phyloP scores from a whole-genome alignment of 1,284 basidiomycete species.

The Somion occarium region DNA sequence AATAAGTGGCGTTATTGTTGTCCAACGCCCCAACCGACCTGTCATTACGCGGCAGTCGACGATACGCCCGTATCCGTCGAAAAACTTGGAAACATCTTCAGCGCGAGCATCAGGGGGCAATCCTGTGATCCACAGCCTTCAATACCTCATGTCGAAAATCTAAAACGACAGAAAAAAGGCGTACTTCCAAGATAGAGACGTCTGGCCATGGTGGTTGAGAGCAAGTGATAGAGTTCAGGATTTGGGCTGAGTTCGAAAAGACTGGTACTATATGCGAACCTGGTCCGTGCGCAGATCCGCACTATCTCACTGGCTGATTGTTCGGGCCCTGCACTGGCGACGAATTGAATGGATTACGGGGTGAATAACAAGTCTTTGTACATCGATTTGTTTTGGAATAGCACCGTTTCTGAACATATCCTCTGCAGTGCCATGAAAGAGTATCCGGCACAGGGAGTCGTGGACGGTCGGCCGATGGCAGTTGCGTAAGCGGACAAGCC shows the following conservation, averaged over 20 bases:
- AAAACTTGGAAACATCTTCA: slow-evolving; percentile 80
- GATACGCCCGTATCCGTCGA: slow-evolving; percentile 82
- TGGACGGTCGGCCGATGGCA: not conserved
- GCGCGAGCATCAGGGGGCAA: slow-evolving; percentile 75
- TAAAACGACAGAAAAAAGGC: slow-evolving; percentile 23
- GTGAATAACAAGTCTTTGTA: too few relatives aligned
- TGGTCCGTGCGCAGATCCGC: slow-evolving; percentile 4
- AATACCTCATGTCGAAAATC: not conserved
- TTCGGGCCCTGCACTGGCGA: too few relatives aligned
- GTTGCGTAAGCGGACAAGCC: not conserved
- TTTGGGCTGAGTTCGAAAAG: slow-evolving; percentile 3
- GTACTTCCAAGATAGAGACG: slow-evolving; percentile 81
- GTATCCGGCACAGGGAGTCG: not conserved
- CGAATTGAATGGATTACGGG: too few relatives aligned
- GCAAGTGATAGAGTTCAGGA: slow-evolving; percentile 22
- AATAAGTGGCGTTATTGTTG: not conserved
- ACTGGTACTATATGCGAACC: not conserved
- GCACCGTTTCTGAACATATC: too few relatives aligned
- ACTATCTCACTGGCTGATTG: not conserved
- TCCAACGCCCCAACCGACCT: slow-evolving; percentile 42
- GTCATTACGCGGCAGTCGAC: slow-evolving; percentile 93
- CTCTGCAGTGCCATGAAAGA: too few relatives aligned
- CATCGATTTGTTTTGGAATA: too few relatives aligned
- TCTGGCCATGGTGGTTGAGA: slow-evolving; percentile 64
- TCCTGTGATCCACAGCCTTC: slow-evolving; percentile 36